Conservation (phyloP, 1,284 basidiomycete genomes). For the Golubevia pallescens region DNA sequence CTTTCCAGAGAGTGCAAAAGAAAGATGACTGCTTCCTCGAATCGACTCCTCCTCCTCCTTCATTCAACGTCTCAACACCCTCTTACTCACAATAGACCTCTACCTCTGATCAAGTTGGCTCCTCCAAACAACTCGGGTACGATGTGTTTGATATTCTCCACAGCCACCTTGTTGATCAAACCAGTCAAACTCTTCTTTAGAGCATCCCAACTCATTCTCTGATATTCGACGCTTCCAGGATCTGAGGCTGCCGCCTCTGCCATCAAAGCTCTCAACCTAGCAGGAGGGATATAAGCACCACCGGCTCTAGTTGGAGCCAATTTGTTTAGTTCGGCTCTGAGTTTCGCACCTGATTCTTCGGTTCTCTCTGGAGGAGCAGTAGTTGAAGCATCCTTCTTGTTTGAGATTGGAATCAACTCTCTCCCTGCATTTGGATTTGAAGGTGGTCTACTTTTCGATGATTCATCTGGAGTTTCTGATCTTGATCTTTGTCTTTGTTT, state of each 20-base stretch:
- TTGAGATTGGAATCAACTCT: neutral
- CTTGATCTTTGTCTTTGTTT: neutral
- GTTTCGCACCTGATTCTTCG: conserved; percentile 2
- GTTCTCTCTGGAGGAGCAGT: neutral
- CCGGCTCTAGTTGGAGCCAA: conserved; percentile 72
- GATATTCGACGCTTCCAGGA: conserved; percentile 88
- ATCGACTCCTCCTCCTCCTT: too few species aligned
- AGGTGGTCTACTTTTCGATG: neutral
- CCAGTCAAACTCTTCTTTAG: conserved; percentile 96
- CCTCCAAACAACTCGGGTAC: conserved; percentile 60
- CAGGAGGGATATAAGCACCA: conserved; percentile 95
- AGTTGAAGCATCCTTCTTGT: neutral
- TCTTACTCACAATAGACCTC: conserved; percentile 44
- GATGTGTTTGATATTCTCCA: conserved; percentile 62
- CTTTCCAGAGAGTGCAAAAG: too few species aligned
- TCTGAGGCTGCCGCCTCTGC: conserved; percentile 78
- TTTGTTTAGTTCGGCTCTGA: conserved; percentile 45
- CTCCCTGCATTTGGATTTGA: neutral
- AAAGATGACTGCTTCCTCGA: too few species aligned
- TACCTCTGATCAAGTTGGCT: conserved; percentile 60
- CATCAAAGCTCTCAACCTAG: conserved; percentile 83
- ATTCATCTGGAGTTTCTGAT: neutral
- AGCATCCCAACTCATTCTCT: conserved; percentile 95
- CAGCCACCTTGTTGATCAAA: conserved; percentile 91
- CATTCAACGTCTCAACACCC: too few species aligned